Evolutionary conservation across 768 basidiomycete species (phyloP), one percentile per base, ranked within the genome.

Genomic region (Pisolithus marmoratus): DNA sequence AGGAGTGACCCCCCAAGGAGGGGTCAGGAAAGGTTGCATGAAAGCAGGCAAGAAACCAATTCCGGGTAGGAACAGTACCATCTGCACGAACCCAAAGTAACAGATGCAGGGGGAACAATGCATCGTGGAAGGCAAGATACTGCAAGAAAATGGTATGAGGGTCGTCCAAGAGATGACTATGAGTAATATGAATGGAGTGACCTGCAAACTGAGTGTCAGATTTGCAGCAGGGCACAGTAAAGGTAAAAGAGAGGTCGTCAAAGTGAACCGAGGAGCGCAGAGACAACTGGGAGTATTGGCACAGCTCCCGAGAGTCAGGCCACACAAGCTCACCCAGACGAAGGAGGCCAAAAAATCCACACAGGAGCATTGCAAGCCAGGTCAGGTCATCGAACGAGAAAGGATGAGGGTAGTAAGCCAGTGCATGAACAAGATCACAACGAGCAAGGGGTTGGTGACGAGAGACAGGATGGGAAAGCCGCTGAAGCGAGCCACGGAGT

Each of bases 201-300:
- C 63, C 64, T 34, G 61, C 58, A 40, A 55, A 63, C 34, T 40
- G 34, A 4, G 40, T 14, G 45, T 66, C 58, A 1, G 60, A 46
- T 27, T 66, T 66, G 57, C 58, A 50, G 9, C n/a, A 15, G 0
- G 56, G 61, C 0, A 66, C 45, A 8, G 22, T 11, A 47, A 63
- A 63, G 2, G 37, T 22, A 27, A 37, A 57, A 5, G 23, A 44
- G 12, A 26, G 17, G 14, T 26, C 15, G n/a, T 27, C 26, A 14
- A 44, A 5, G 0, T 2, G 3, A 17, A 64, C 49, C 0, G 61
- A 53, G 9, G 12, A 27, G 9, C 51, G 40, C 3, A 22, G 12
- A 3, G 51, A 48, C 2, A 59, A 7, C 17, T 60, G 58, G 11
- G 46, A 31, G 12, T 34, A 12, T 2, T 34, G 11, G 5, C 2